Percentiles rank a stretch among this genome's conserved stretches.
These are phyloP conservation scores for Lichtheimia corymbifera DNA, from an alignment of 371 early-diverging fungal genomes.

Conservation along the genomic window DNA sequence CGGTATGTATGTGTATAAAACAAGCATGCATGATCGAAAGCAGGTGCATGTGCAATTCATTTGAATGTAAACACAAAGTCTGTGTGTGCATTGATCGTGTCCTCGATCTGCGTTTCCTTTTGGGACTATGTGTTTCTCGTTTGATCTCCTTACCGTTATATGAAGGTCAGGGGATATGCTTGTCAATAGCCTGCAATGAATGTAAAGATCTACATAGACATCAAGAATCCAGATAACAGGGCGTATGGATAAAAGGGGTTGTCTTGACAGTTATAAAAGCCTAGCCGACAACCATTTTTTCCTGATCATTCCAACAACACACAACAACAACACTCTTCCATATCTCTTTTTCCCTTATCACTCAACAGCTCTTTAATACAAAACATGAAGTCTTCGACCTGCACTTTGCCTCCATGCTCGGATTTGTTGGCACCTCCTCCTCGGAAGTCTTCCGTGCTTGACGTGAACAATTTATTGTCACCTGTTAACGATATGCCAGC, in stretches of 20 bases:
- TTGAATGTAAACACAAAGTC: background rate
- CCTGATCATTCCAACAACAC: conserved; percentile 6
- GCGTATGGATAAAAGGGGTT: background rate
- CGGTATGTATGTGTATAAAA: too few species aligned
- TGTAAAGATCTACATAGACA: conserved; percentile 20
- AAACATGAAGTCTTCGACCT: conserved; percentile 13
- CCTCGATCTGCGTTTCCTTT: conserved; percentile 1
- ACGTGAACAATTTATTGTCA: conserved; percentile 2
- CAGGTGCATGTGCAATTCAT: conserved; percentile 58
- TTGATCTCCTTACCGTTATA: conserved; percentile 22
- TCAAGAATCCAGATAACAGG: conserved; percentile 20
- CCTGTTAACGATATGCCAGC: background rate
- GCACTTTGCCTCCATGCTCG: conserved; percentile 42
- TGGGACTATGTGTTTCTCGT: conserved; percentile 1
- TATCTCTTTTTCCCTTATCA: background rate
- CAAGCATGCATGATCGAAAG: conserved; percentile 62
- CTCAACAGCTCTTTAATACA: background rate
- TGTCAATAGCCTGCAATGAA: conserved; percentile 18
- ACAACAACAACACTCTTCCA: conserved; percentile 5
- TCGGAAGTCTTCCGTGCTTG: conserved; percentile 5
- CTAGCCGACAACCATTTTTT: background rate
- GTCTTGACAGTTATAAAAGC: background rate
- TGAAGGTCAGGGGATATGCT: conserved; percentile 19
- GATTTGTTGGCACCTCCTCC: conserved; percentile 25
- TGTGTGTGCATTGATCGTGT: conserved; percentile 10